Conservation (phyloP, 768 basidiomycete species). For the Trametes cingulata region DNA sequence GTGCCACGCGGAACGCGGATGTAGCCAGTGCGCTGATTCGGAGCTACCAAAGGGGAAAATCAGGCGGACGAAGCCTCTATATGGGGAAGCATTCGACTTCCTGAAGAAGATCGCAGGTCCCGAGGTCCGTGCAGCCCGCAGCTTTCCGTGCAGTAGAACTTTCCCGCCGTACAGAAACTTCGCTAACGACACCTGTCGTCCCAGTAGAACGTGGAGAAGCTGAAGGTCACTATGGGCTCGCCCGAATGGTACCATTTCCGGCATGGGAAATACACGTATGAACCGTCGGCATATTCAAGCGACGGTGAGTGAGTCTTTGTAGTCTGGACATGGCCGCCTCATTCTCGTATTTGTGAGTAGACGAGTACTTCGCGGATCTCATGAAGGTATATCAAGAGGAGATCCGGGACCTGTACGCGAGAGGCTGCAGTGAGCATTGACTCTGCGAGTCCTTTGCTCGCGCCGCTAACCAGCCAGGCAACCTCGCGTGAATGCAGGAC, state of each 20-base stretch:
- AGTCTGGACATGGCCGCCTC: neutral
- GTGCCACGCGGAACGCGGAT: neutral
- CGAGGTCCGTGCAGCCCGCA: slow-evolving; percentile 39
- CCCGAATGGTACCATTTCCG: slow-evolving; percentile 72
- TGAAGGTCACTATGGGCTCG: slow-evolving; percentile 71
- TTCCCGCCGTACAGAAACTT: neutral
- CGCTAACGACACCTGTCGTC: neutral
- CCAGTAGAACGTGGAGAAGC: slow-evolving; percentile 48
- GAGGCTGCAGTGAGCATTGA: slow-evolving; percentile 36
- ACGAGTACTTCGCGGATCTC: slow-evolving; percentile 49
- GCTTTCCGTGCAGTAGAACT: neutral
- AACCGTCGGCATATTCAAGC: slow-evolving; percentile 53
- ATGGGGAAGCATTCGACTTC: slow-evolving; percentile 60
- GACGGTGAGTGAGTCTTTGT: slow-evolving; percentile 43
- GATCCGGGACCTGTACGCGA: slow-evolving; percentile 42
- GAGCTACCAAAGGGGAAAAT: slow-evolving; percentile 53
- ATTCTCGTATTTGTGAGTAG: slow-evolving; percentile 5
- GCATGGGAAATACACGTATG: slow-evolving; percentile 62
- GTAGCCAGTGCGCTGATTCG: neutral
- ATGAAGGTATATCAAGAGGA: slow-evolving; percentile 46
- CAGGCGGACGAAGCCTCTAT: slow-evolving; percentile 55
- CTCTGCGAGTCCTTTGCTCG: neutral
- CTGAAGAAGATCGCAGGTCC: slow-evolving; percentile 56
- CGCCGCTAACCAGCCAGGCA: neutral
- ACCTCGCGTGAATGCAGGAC: too few relatives aligned